These are phyloP conservation scores for Phytophthora ohioensis DNA, from an alignment of 352 stramenopile species.

Conservation along the genomic window DNA sequence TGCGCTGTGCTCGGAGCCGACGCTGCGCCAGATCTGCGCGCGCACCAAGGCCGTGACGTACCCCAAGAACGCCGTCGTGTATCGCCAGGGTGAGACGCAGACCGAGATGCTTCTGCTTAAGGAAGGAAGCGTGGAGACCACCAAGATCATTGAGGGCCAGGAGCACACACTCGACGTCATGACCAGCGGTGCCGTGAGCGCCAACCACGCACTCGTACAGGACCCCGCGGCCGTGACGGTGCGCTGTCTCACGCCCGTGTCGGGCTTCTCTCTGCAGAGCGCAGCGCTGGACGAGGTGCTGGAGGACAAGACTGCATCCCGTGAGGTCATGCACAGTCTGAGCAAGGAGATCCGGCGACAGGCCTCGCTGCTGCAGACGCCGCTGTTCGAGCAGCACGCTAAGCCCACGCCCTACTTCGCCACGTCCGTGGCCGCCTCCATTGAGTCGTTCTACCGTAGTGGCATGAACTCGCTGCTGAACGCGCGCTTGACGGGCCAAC, in stretches of 20 bases:
- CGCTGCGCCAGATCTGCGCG: conserved; percentile 82
- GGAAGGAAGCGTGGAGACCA: conserved; percentile 71
- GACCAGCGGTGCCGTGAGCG: conserved; percentile 67
- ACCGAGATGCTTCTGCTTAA: conserved; percentile 83
- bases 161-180: conserved; percentile 74
- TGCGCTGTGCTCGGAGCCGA: conserved; percentile 81
- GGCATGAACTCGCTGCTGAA: conserved; percentile 94
- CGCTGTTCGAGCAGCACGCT: conserved; percentile 91
- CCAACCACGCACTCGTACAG: conserved; percentile 84
- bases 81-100: conserved; percentile 83
- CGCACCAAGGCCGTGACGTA: conserved; percentile 67
- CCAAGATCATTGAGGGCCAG: conserved; percentile 86
- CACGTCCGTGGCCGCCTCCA: conserved; percentile 90
- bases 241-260: conserved; percentile 84
- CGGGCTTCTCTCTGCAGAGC: conserved; percentile 77
- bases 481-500: conserved; percentile 82
- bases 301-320: conserved; percentile 73
- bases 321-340: conserved; percentile 88
- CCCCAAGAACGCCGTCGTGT: conserved; percentile 80
- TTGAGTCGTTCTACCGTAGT: conserved; percentile 94
- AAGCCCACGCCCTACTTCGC: conserved; percentile 92
- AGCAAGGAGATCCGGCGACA: conserved; percentile 91
- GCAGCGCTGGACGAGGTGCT: conserved; percentile 78
- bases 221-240: conserved; percentile 82
- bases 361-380: conserved; percentile 86